Percentiles rank a stretch among this genome's conserved stretches.
Evolutionary conservation across 768 basidiomycete species (phyloP).

Genomic region (Boletus rubropictus): DNA sequence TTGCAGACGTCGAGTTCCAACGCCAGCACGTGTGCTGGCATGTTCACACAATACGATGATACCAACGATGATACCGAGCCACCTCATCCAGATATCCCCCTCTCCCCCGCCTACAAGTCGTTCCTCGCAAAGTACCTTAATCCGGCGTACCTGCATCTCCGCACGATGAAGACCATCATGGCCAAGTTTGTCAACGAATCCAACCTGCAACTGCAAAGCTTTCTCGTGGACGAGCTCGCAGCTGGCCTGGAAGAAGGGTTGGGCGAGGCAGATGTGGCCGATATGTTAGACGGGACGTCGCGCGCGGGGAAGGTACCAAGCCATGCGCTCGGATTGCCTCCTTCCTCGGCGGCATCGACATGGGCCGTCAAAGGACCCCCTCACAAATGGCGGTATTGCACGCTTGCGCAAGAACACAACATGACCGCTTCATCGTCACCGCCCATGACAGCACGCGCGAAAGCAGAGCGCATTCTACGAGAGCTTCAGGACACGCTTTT

Average conservation of each 20-base stretch:
- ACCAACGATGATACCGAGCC: constrained; percentile 33
- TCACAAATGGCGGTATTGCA: constrained; percentile 91
- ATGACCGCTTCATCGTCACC: background rate
- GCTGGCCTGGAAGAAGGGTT: constrained; percentile 60
- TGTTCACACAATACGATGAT: constrained; percentile 51
- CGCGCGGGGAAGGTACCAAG: constrained; percentile 54
- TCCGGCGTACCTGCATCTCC: constrained; percentile 80
- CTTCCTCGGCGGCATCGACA: constrained; percentile 36
- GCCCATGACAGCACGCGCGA: constrained; percentile 5
- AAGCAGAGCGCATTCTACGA: constrained; percentile 21
- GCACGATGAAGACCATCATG: constrained; percentile 76
- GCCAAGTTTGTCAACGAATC: constrained; percentile 81
- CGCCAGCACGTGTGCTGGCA: constrained; percentile 14
- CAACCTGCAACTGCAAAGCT: constrained; percentile 81
- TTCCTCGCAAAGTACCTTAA: constrained; percentile 86
- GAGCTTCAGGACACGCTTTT: constrained; percentile 72
- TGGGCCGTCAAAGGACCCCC: constrained; percentile 86
- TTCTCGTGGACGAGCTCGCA: constrained; percentile 69
- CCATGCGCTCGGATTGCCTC: constrained; percentile 57
- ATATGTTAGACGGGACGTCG: constrained; percentile 50
- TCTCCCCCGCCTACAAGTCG: constrained; percentile 53
- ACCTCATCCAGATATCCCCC: constrained; percentile 44
- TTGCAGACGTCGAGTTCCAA: constrained; percentile 58
- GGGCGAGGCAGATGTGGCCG: constrained; percentile 54
- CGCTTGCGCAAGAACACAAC: constrained; percentile 33